Base-by-base conservation (phyloP, 306 rosid species). In the Quercus berberidifolia region DNA sequence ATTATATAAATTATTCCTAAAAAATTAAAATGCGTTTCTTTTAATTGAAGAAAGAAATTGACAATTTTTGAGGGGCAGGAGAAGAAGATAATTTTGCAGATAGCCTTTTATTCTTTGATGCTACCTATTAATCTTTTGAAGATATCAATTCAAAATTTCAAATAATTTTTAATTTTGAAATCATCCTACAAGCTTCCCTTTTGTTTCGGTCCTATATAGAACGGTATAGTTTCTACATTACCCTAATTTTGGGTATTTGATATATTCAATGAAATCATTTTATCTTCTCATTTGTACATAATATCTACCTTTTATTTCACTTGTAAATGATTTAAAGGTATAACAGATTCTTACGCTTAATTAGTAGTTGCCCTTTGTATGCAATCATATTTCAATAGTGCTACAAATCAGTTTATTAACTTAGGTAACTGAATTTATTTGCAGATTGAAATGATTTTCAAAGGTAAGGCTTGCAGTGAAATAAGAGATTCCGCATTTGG, bases 391-490 rank as follows among this genome's bases (percentile, higher is more conserved):
- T 75, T 49, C 20, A 35, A 13, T 35, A 63, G 59, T 79, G 67
- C 57, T 78, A 74, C 46, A 70, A 38, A 74, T 79, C 80, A 63
- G 67, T 30, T 69, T 25, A 41, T 70, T 62, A 62, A 74, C 17
- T 80, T 71, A 72, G 75, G 33, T 35, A 38, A 55, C 59, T 74
- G 64, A 30, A 55, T 69, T 79, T 54, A 11, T 74, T 69, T 85
- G 83, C 91, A 95, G 94, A 93, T 95, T 70, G 93, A 91, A 76
- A 77, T 89, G 59, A 90, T 90, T 78, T 95, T 95, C 82, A 86
- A 84, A 82, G 99, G 97, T 74, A 90, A 91, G 84, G 90, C 96
- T 69, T 93, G 99, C 85, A 69, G 63, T 35, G 96, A 83, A 81
- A 95, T 93, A 68, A 88, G 89, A 88, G 99, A 93, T 63, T 94